Conservation (phyloP, 2,329 filamentous ascomycete genomes). For the Trichophyton equinum region DNA sequence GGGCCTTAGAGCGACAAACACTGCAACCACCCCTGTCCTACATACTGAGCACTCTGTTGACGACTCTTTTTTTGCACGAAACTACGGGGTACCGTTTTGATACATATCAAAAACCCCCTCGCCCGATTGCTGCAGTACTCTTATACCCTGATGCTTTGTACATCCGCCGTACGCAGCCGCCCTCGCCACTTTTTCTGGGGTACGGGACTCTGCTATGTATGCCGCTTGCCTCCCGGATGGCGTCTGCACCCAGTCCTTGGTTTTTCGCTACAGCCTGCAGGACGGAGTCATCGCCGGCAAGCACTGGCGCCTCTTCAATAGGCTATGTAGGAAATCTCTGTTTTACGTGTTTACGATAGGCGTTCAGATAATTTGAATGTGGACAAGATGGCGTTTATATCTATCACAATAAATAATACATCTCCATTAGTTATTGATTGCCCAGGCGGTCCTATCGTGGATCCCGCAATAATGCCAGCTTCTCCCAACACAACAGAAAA, state of each 20-base stretch:
- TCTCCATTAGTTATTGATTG: background rate
- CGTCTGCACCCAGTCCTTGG: background rate
- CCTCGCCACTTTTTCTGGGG: background rate
- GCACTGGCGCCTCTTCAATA: background rate
- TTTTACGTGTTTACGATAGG: background rate
- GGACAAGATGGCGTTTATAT: background rate
- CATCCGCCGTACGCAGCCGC: background rate
- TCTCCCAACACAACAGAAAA: background rate
- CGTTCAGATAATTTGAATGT: background rate
- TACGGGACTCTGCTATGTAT: no score
- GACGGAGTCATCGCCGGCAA: background rate
- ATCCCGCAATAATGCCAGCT: no score
- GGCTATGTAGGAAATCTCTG: background rate
- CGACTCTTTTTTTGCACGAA: background rate
- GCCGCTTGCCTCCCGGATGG: background rate
- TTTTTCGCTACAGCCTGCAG: background rate
- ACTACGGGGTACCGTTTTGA: background rate
- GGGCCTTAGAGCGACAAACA: constrained; percentile 15
- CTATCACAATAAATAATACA: background rate
- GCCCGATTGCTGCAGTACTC: background rate
- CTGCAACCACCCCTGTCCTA: background rate
- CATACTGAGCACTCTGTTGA: background rate
- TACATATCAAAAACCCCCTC: background rate
- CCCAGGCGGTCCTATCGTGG: no score
- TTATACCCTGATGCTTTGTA: background rate